Evolutionary conservation across 1,284 basidiomycete species (phyloP).

Genomic region (Pseudozyma sp.): DNA sequence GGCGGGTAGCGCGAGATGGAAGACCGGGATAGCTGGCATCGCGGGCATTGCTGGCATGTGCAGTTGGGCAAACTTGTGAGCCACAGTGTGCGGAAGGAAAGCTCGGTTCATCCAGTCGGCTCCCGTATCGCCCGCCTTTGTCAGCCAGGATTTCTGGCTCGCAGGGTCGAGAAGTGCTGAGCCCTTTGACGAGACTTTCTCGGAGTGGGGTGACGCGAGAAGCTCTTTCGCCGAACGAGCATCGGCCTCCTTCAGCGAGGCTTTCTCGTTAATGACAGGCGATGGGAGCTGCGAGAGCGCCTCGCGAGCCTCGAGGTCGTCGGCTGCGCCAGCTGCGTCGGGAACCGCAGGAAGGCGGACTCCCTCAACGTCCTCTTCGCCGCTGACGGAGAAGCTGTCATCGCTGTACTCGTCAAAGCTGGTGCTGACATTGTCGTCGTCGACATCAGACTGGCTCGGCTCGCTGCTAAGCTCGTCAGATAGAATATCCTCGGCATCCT

Average conservation of each 20-base stretch:
- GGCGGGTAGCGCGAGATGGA: slow-evolving; percentile 52
- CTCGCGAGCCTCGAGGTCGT: slow-evolving; percentile 34
- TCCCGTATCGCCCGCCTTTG: slow-evolving; percentile 49
- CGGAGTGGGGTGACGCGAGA: not conserved
- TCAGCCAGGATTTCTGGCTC: slow-evolving; percentile 45
- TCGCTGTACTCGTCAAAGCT: slow-evolving; percentile 56
- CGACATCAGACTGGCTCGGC: slow-evolving; percentile 48
- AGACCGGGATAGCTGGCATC: slow-evolving; percentile 56
- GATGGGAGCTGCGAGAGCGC: slow-evolving; percentile 26
- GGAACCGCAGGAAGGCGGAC: not conserved
- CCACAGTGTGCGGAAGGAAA: slow-evolving; percentile 45
- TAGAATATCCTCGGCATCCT: slow-evolving; percentile 32
- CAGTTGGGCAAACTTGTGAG: slow-evolving; percentile 47
- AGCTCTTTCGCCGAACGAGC: slow-evolving; percentile 13
- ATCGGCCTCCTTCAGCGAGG: slow-evolving; percentile 25
- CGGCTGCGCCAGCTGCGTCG: slow-evolving; percentile 7
- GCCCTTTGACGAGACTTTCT: slow-evolving; percentile 1
- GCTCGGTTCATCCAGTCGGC: slow-evolving; percentile 51
- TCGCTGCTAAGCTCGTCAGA: slow-evolving; percentile 55
- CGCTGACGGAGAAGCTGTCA: slow-evolving; percentile 31
- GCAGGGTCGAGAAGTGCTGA: slow-evolving; percentile 9
- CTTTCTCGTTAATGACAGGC: slow-evolving; percentile 41
- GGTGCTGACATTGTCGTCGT: slow-evolving; percentile 65
- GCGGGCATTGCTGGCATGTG: slow-evolving; percentile 52
- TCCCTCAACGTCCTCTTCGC: slow-evolving; percentile 24